Conservation (phyloP, 2,329 filamentous ascomycete genomes). For the Fusarium sarcochroum region DNA sequence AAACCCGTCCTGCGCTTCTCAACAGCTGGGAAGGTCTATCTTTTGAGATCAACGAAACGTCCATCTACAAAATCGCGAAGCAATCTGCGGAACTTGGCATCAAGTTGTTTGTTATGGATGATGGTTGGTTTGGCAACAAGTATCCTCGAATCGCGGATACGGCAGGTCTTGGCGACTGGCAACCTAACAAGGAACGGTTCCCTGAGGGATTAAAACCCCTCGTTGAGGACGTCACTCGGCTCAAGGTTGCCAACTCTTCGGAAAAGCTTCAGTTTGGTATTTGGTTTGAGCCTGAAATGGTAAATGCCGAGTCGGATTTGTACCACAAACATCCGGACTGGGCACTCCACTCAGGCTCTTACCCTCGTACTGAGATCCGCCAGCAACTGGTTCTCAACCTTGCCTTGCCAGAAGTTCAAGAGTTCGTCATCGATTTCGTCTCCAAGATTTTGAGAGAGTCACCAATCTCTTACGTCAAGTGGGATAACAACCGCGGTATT, state of each 20-base stretch:
- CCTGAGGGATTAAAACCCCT: slow-evolving; percentile 68
- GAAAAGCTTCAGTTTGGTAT: slow-evolving; percentile 71
- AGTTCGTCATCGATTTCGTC: slow-evolving; percentile 71
- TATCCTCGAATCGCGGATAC: slow-evolving; percentile 71
- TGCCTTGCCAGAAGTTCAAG: slow-evolving; percentile 71
- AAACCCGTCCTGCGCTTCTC: slow-evolving; percentile 68
- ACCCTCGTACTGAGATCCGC: slow-evolving; percentile 68
- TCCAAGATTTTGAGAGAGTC: slow-evolving; percentile 67
- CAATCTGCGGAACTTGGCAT: slow-evolving; percentile 71
- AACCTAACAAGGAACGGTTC: slow-evolving; percentile 69
- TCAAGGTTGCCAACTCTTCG: slow-evolving; percentile 61
- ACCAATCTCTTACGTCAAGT: slow-evolving; percentile 73
- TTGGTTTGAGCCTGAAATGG: slow-evolving; percentile 79
- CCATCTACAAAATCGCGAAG: slow-evolving; percentile 67
- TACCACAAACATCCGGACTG: slow-evolving; percentile 75
- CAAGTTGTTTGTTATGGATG: slow-evolving; percentile 74
- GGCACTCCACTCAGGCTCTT: slow-evolving; percentile 69
- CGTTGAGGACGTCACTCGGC: slow-evolving; percentile 64
- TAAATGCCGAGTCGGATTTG: slow-evolving; percentile 72
- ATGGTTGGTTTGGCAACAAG: slow-evolving; percentile 75
- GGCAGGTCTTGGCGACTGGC: slow-evolving; percentile 75
- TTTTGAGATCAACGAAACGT: slow-evolving; percentile 70
- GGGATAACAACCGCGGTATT: slow-evolving; percentile 77
- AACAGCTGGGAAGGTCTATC: slow-evolving; percentile 77
- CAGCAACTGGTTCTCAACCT: slow-evolving; percentile 75